phyloP scores from a whole-genome alignment of 2,329 filamentous ascomycete genomes.

The Ascochyta rabiei region DNA sequence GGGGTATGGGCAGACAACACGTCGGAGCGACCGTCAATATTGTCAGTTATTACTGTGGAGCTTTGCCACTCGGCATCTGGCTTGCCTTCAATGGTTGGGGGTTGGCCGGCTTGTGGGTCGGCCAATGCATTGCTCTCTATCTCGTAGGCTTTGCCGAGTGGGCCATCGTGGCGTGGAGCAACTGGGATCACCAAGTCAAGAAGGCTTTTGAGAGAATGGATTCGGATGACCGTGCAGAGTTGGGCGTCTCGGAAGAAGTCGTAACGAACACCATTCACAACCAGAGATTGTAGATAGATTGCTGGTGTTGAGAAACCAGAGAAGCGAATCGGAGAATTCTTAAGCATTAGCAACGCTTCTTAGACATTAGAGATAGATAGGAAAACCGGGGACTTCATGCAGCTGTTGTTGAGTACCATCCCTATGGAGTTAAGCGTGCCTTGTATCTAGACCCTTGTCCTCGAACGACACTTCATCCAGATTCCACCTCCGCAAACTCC shows the following conservation, averaged over 20 bases:
- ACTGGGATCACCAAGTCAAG: constrained; percentile 76
- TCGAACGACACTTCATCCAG: constrained; percentile 29
- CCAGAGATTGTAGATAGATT: constrained; percentile 14
- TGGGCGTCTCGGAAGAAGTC: constrained; percentile 35
- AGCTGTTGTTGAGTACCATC: constrained; percentile 29
- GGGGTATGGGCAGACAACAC: constrained; percentile 87
- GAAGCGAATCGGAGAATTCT: constrained; percentile 7
- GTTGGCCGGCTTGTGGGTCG: constrained; percentile 78
- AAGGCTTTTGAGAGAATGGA: constrained; percentile 76
- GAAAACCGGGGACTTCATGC: constrained; percentile 23
- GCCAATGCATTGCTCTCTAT: constrained; percentile 75
- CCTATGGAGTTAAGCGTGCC: constrained; percentile 28
- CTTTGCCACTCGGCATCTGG: constrained; percentile 80
- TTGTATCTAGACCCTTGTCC: constrained; percentile 29
- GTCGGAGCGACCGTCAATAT: constrained; percentile 83
- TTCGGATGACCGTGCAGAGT: constrained; percentile 51
- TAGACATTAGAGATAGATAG: constrained; percentile 37
- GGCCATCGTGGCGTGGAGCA: constrained; percentile 76
- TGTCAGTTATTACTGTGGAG: constrained; percentile 82
- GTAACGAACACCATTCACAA: constrained; percentile 23
- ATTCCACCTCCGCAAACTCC: constrained; percentile 22
- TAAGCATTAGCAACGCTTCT: constrained; percentile 24
- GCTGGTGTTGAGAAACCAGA: background rate
- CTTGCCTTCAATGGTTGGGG: constrained; percentile 89
- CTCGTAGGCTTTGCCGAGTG: constrained; percentile 80